These are phyloP conservation scores for Talaromyces nanjingensis DNA, from an alignment of 495 filamentous ascomycete species.

Conservation along the genomic window DNA sequence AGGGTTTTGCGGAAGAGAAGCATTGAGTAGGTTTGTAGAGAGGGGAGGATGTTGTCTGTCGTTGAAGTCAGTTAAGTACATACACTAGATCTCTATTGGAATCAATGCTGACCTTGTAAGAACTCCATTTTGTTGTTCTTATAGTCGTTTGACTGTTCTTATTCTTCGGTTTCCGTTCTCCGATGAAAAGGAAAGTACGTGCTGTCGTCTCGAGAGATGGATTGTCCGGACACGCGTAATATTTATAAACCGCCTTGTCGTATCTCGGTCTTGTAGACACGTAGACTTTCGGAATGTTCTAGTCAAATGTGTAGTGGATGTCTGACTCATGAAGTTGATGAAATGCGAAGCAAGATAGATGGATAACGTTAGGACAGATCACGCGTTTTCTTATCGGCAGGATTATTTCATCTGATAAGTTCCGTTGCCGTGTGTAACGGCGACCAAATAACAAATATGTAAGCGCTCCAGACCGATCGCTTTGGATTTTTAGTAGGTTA, in stretches of 20 bases:
- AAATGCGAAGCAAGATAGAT: not conserved
- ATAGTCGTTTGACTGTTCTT: not conserved
- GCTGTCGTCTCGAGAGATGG: not conserved
- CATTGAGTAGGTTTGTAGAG: not conserved
- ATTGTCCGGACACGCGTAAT: not conserved
- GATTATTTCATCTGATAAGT: not conserved
- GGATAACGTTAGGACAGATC: not conserved
- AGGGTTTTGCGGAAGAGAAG: conserved; percentile 1
- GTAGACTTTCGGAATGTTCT: not conserved
- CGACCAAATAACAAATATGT: not conserved
- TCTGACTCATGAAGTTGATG: not conserved
- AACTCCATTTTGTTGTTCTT: not conserved
- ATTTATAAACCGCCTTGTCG: not conserved
- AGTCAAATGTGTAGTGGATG: not conserved
- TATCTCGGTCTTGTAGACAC: not conserved
- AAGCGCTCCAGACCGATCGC: not conserved
- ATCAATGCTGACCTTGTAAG: conserved; percentile 1
- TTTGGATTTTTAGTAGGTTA: not conserved
- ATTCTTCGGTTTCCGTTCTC: not conserved
- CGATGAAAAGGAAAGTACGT: not conserved
- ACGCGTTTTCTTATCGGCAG: not conserved
- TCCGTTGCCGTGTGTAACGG: not conserved
- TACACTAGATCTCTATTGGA: not conserved
- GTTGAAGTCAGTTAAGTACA: not conserved
- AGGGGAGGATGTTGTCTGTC: not conserved